Conservation (phyloP, 345 rosid species). For the Melaleuca quinquenervia region DNA sequence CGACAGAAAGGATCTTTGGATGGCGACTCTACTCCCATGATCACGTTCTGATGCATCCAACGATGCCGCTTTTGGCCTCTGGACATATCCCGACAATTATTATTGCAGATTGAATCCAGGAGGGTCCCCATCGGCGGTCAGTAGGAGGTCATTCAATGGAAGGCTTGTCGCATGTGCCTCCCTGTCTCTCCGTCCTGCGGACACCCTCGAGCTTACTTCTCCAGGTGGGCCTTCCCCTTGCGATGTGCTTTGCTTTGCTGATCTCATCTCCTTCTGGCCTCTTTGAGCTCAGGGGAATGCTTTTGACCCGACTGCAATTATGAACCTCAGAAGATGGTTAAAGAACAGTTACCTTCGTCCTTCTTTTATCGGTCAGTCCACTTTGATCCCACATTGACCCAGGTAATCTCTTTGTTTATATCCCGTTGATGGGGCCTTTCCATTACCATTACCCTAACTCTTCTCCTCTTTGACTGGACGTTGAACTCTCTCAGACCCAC, state of each 20-base stretch:
- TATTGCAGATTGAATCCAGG: background rate
- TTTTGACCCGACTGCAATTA: background rate
- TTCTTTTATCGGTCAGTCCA: background rate
- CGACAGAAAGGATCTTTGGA: background rate
- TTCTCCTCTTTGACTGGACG: background rate
- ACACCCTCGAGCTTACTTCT: background rate
- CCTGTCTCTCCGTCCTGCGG: background rate
- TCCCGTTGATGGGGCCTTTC: background rate
- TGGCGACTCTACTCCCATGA: background rate
- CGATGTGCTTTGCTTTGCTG: background rate
- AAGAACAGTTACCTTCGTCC: background rate
- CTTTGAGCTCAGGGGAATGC: background rate
- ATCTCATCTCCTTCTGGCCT: background rate
- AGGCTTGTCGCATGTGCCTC: background rate
- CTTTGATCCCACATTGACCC: background rate
- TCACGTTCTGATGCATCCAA: background rate
- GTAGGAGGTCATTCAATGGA: constrained; percentile 1
- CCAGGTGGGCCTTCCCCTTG: background rate
- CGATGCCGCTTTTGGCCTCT: background rate
- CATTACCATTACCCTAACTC: background rate
- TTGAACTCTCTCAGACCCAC: background rate
- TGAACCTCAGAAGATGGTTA: background rate
- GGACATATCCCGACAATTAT: background rate
- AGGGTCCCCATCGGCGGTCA: background rate
- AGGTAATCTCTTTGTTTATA: background rate